phyloP scores from a whole-genome alignment of 2,329 filamentous ascomycete species.

The Knoxdaviesia proteae region DNA sequence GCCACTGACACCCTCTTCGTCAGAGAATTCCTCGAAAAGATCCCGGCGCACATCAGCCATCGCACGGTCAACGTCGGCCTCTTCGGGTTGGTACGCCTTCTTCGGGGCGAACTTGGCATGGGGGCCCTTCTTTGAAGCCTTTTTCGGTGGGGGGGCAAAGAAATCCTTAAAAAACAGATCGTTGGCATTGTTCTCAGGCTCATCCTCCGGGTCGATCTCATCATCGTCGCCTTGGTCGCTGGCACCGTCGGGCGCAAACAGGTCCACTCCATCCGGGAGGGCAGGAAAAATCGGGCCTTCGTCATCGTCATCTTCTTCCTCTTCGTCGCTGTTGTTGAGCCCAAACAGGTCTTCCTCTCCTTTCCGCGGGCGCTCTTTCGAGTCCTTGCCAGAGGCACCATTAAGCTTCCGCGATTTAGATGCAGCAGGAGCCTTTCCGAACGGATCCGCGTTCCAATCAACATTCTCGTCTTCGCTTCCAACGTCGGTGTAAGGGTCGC shows the following conservation, averaged over 20 bases:
- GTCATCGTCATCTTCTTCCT: constrained; percentile 37
- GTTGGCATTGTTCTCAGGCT: constrained; percentile 50
- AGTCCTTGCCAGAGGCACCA: constrained; percentile 14
- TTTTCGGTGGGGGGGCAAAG: constrained; percentile 67
- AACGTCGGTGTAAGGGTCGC: constrained; percentile 51
- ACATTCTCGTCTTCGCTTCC: constrained; percentile 71
- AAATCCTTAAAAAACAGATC: constrained; percentile 84
- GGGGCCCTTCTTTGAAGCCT: constrained; percentile 24
- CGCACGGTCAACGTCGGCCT: constrained; percentile 55
- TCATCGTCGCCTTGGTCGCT: constrained; percentile 38
- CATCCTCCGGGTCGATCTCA: constrained; percentile 31
- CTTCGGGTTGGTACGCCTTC: constrained; percentile 24
- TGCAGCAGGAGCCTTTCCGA: constrained; percentile 18
- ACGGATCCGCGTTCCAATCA: constrained; percentile 69
- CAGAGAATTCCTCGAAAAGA: constrained; percentile 63
- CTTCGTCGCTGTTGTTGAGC: constrained; percentile 12
- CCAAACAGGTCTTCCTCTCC: constrained; percentile 11
- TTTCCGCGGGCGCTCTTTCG: constrained; percentile 14
- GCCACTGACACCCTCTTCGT: constrained; percentile 37
- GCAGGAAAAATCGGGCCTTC: constrained; percentile 56
- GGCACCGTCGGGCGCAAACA: constrained; percentile 51
- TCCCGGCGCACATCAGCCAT: constrained; percentile 78
- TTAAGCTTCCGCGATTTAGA: constrained; percentile 11
- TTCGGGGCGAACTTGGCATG: constrained; percentile 15
- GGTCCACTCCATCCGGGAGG: constrained; percentile 41